Base-by-base conservation (phyloP, 495 filamentous ascomycete species). In the Penicillium macrosclerotiorum region DNA sequence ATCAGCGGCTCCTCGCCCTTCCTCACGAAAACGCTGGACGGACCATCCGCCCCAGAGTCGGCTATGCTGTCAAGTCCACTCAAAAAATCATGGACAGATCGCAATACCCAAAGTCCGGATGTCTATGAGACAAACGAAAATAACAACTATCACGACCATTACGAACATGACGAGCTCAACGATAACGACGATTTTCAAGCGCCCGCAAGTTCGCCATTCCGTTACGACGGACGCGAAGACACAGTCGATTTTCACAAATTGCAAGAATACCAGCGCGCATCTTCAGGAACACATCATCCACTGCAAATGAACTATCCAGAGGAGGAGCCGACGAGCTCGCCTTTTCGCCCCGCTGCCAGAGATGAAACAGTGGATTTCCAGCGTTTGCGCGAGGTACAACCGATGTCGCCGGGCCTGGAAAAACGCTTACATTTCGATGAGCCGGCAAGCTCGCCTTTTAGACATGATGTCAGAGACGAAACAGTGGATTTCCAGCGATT, bases 121-220 rank as follows among this genome's bases (percentile, higher is more conserved):
- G 32, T 38, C 40, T 31, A 38, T 23, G 14, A 46, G 16, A 27
- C 43, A 9, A 38, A 59, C 23, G 52, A 64, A 27, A 42, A 39
- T 13, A 42, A 47, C 5, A 34, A 45, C 4, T 34, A 36, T 33
- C 29, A 51, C 36, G 51, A 57, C 4, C 30, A 51, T n/a, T 16
- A 45, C 3, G 43, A 52, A 6, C 40, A 52, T 26, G 40, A 63
- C 24, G 49, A 54, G 12, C 18, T 44, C 38, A 44, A 59, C 12
- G 55, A 68, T 27, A 23, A 41, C 2, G 40, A 56, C 31, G 61
- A 48, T 18, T 45, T 60, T 12, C 41, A 58, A 30, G 44, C 49
- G 8, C 45, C 42, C 13, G 50, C 60, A 3, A 73, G 69, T 32
- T 74, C 71, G 7, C 71, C 71, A 0, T 74, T 73, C 32, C 63